These are phyloP conservation scores for Annulohypoxylon maeteangense DNA, from an alignment of 495 filamentous ascomycete genomes.

Conservation along the genomic window DNA sequence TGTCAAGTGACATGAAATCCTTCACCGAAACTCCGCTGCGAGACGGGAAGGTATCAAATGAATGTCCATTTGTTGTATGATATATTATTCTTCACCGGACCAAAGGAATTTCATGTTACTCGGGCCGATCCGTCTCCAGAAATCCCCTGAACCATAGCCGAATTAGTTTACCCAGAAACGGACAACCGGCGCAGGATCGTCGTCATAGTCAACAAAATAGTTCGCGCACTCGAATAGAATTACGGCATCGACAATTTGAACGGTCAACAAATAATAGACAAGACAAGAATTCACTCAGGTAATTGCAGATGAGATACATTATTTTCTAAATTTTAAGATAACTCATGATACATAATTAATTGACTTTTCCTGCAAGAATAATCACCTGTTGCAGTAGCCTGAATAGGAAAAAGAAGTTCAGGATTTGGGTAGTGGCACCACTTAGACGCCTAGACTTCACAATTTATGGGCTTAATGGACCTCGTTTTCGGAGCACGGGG, in stretches of 20 bases:
- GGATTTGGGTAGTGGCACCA: slow-evolving; percentile 30
- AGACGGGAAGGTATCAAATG: slow-evolving; percentile 4
- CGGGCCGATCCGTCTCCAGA: slow-evolving; percentile 33
- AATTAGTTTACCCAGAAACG: slow-evolving; percentile 35
- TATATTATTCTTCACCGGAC: slow-evolving; percentile 25
- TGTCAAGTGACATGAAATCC: neutral
- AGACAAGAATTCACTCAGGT: neutral
- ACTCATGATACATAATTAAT: too few relatives aligned
- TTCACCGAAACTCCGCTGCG: neutral
- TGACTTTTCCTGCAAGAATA: neutral
- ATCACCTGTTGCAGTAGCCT: slow-evolving; percentile 26
- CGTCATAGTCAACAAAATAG: slow-evolving; percentile 28
- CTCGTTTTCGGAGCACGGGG: slow-evolving; percentile 14
- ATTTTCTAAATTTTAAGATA: neutral
- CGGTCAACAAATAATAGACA: neutral
- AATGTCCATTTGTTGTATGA: slow-evolving; percentile 7
- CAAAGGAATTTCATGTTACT: slow-evolving; percentile 34
- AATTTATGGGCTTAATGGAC: slow-evolving; percentile 17
- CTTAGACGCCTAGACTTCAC: slow-evolving; percentile 23
- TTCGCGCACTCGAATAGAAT: neutral
- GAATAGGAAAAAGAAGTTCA: slow-evolving; percentile 24
- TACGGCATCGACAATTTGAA: neutral
- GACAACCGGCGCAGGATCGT: slow-evolving; percentile 29
- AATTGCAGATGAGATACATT: neutral
- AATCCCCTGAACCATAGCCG: slow-evolving; percentile 23